These are phyloP conservation scores for Epithemia pelagica DNA, from an alignment of 108 stramenopile genomes.

Conservation along the genomic window DNA sequence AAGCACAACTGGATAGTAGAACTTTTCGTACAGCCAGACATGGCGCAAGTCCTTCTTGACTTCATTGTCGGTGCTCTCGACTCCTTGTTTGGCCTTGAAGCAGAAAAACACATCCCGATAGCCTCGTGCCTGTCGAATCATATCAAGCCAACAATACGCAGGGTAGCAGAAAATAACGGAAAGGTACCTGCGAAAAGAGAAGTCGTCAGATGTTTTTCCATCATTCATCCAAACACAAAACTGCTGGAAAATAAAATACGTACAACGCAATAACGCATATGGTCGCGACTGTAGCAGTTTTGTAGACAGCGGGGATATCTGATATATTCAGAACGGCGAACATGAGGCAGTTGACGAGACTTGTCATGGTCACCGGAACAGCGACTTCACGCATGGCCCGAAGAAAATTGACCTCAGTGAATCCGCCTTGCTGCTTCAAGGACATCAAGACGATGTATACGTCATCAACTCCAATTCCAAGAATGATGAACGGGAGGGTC, in stretches of 20 bases:
- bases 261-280: neutral
- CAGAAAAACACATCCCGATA: constrained; percentile 26
- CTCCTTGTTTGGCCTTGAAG: constrained; percentile 12
- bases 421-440: constrained; percentile 25
- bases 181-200: constrained; percentile 28
- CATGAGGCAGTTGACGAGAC: constrained; percentile 31
- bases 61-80: constrained; percentile 4
- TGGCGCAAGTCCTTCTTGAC: constrained; percentile 9
- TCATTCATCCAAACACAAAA: too few species aligned
- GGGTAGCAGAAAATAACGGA: constrained; percentile 32
- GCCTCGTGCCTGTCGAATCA: constrained; percentile 23
- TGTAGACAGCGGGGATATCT: constrained; percentile 36
- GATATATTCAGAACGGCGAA: constrained; percentile 18
- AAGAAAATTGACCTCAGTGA: constrained; percentile 12
- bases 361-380: constrained; percentile 39
- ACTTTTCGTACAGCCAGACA: constrained; percentile 20
- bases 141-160: constrained; percentile 38
- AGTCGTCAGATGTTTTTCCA: too few species aligned
- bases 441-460: constrained; percentile 37
- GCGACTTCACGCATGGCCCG: constrained; percentile 32
- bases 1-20: constrained; percentile 31
- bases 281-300: neutral
- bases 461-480: constrained; percentile 43
- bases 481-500: constrained; percentile 47
- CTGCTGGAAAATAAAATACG: too few species aligned